These are phyloP conservation scores for Citrus cavaleriei DNA, from an alignment of 345 rosid species.

Conservation along the genomic window DNA sequence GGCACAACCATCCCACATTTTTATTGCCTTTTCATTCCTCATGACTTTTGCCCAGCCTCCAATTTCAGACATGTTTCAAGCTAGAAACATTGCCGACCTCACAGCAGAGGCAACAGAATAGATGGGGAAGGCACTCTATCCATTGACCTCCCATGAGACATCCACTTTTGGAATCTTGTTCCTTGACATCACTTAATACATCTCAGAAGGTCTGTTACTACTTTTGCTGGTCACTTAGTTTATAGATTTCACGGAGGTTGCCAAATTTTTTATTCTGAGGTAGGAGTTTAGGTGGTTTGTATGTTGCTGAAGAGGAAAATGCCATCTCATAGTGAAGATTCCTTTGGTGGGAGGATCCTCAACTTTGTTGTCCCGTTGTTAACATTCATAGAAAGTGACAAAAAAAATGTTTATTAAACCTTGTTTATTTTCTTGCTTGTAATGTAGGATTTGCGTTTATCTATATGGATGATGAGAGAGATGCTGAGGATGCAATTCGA, in stretches of 20 bases:
- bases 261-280: slow-evolving; percentile 31
- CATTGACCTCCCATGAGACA: slow-evolving; percentile 68
- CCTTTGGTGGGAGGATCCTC: slow-evolving; percentile 32
- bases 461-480: slow-evolving; percentile 96
- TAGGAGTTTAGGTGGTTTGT: slow-evolving; percentile 29
- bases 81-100: slow-evolving; percentile 67
- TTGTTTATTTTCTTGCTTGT: slow-evolving; percentile 1
- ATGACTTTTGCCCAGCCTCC: slow-evolving; percentile 65
- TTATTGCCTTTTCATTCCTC: slow-evolving; percentile 72
- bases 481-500: slow-evolving; percentile 97
- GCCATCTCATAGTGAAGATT: slow-evolving; percentile 29
- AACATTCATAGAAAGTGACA: not conserved
- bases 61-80: slow-evolving; percentile 64
- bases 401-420: not conserved
- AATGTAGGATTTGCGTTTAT: slow-evolving; percentile 89
- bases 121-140: slow-evolving; percentile 63
- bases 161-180: slow-evolving; percentile 81
- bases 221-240: slow-evolving; percentile 67
- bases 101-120: slow-evolving; percentile 66
- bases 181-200: slow-evolving; percentile 80
- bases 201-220: slow-evolving; percentile 87
- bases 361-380: slow-evolving; percentile 8
- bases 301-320: slow-evolving; percentile 22
- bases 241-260: slow-evolving; percentile 52
- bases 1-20: slow-evolving; percentile 62